These are phyloP conservation scores for Bathelium albidoporum DNA, from an alignment of 495 filamentous ascomycete genomes.

Conservation along the genomic window DNA sequence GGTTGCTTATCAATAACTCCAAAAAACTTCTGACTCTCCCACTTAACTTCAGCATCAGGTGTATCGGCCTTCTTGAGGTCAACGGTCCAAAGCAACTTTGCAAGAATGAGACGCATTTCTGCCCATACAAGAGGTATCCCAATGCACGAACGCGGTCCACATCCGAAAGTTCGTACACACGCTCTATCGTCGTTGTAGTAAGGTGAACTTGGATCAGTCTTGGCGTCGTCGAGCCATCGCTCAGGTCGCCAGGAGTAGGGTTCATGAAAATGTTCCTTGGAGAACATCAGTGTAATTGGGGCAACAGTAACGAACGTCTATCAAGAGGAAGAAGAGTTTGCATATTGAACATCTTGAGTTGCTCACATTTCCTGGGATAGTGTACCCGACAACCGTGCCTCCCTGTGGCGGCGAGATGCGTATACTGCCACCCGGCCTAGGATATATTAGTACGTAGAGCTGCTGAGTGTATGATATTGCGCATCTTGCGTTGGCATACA, in stretches of 20 bases:
- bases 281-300: neutral
- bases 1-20: neutral
- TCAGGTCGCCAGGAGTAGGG: neutral
- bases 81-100: slow-evolving; percentile 19
- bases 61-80: slow-evolving; percentile 7
- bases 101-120: slow-evolving; percentile 20
- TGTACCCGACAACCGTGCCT: neutral
- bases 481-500: slow-evolving; percentile 38
- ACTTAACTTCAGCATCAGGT: neutral
- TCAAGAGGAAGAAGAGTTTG: neutral
- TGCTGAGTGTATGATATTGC: neutral
- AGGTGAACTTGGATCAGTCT: neutral
- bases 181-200: neutral
- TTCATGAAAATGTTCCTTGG: neutral
- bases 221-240: neutral
- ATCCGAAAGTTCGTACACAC: neutral
- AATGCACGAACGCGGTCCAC: neutral
- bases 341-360: neutral
- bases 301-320: neutral
- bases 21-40: neutral
- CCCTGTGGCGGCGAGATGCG: neutral
- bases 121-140: slow-evolving; percentile 10
- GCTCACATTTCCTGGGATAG: neutral
- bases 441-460: neutral
- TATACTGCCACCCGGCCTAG: neutral